phyloP scores from a whole-genome alignment of 1,284 basidiomycete genomes.

The Trametes sp. region DNA sequence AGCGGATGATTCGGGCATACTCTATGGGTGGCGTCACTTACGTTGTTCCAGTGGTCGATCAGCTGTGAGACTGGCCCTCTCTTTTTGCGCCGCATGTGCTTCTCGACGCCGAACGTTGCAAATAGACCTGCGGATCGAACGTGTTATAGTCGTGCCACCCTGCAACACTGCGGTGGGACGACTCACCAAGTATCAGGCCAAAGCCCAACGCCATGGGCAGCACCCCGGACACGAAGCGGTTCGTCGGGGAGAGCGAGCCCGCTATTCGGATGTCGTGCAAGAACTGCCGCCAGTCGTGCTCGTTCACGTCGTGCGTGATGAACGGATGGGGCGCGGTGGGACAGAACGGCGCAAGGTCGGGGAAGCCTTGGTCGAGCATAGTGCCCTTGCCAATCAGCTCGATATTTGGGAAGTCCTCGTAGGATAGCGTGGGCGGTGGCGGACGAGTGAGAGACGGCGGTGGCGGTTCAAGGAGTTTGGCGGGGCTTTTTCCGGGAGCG shows the following conservation, averaged over 20 bases:
- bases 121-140: slow-evolving; percentile 13
- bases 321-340: slow-evolving; percentile 46
- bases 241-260: slow-evolving; percentile 34
- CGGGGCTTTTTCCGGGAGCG: slow-evolving; percentile 10
- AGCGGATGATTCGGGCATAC: background rate
- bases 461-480: slow-evolving; percentile 26
- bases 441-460: slow-evolving; percentile 24
- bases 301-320: slow-evolving; percentile 44
- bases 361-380: slow-evolving; percentile 27
- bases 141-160: background rate
- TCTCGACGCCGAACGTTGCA: slow-evolving; percentile 29
- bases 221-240: slow-evolving; percentile 26
- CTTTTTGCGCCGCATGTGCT: slow-evolving; percentile 24
- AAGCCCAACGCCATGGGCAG: slow-evolving; percentile 25
- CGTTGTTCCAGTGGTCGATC: slow-evolving; percentile 48
- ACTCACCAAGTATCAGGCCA: slow-evolving; percentile 17
- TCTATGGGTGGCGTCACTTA: slow-evolving; percentile 27
- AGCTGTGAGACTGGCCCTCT: slow-evolving; percentile 38
- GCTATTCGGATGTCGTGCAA: slow-evolving; percentile 20
- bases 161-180: background rate
- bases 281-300: slow-evolving; percentile 45
- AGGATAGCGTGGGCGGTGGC: slow-evolving; percentile 6
- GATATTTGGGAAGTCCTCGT: slow-evolving; percentile 20
- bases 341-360: slow-evolving; percentile 27
- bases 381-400: slow-evolving; percentile 22